Percentiles rank a stretch among this genome's conserved stretches.
Evolutionary conservation across 2,329 filamentous ascomycete genomes (phyloP).

Genomic region (Hortaea werneckii): DNA sequence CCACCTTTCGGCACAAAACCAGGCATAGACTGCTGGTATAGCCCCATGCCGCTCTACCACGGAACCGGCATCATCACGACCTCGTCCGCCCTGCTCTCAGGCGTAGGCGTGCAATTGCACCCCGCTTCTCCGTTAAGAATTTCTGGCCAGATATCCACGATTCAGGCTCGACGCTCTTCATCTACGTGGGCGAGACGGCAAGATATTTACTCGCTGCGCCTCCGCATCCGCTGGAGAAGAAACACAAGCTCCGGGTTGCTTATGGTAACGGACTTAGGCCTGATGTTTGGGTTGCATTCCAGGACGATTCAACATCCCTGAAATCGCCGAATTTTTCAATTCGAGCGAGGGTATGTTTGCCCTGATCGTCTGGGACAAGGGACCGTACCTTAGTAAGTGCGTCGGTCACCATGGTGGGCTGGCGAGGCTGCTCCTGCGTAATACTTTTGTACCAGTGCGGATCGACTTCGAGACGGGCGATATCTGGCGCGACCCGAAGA

Average conservation of each 20-base stretch:
- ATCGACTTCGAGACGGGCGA: constrained; percentile 60
- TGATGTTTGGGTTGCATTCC: constrained; percentile 57
- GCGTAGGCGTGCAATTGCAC: constrained; percentile 52
- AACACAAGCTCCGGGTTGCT: constrained; percentile 48
- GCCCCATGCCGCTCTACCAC: constrained; percentile 69
- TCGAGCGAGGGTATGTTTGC: constrained; percentile 61
- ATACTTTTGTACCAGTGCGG: constrained; percentile 56
- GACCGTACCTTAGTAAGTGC: constrained; percentile 53
- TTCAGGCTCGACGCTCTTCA: constrained; percentile 57
- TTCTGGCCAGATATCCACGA: constrained; percentile 66
- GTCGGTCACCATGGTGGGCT: constrained; percentile 64
- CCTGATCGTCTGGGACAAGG: constrained; percentile 35
- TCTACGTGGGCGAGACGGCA: constrained; percentile 69
- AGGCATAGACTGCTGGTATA: constrained; percentile 52
- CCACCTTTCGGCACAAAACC: constrained; percentile 27
- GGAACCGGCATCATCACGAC: constrained; percentile 61
- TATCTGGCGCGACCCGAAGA: constrained; percentile 54
- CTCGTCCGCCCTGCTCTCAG: constrained; percentile 45
- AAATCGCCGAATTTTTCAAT: constrained; percentile 66
- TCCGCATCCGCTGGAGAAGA: constrained; percentile 47
- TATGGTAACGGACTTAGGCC: constrained; percentile 58
- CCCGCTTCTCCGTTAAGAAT: constrained; percentile 55
- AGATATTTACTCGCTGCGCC: constrained; percentile 63
- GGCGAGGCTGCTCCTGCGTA: constrained; percentile 40
- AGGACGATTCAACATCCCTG: constrained; percentile 53